Conservation (phyloP, 257 asterid species). For the Solanum bulbocastanum region DNA sequence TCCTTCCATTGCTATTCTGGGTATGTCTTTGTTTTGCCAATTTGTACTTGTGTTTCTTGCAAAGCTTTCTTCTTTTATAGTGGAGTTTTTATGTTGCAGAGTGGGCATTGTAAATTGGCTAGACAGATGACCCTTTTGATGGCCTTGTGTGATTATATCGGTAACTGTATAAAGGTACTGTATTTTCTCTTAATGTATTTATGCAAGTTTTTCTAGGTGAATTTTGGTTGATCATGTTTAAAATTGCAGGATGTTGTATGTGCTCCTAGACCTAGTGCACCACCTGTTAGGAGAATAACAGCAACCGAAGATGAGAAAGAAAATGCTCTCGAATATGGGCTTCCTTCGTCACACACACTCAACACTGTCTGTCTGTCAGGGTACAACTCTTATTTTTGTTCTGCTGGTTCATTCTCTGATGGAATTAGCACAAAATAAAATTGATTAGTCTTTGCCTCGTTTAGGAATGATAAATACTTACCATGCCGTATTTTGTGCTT, state of each 20-base stretch:
- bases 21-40: constrained; percentile 21
- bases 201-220: neutral
- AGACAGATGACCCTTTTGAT: constrained; percentile 94
- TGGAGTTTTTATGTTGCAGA: constrained; percentile 29
- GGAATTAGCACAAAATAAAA: neutral
- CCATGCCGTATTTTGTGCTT: neutral
- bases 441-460: neutral
- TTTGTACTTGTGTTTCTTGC: neutral
- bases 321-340: constrained; percentile 86
- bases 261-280: constrained; percentile 76
- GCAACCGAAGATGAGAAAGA: constrained; percentile 78
- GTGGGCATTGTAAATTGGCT: constrained; percentile 90
- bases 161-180: constrained; percentile 62
- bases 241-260: constrained; percentile 68
- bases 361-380: constrained; percentile 93
- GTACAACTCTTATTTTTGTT: constrained; percentile 17
- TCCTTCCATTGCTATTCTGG: constrained; percentile 96
- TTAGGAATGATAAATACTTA: neutral
- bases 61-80: neutral
- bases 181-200: neutral
- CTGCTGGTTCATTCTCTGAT: neutral
- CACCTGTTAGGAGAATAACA: constrained; percentile 75
- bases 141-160: constrained; percentile 77
- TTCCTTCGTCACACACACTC: constrained; percentile 94
- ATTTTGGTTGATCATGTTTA: neutral